Conservation (phyloP, 306 rosid species). For the Castanopsis chinensis region DNA sequence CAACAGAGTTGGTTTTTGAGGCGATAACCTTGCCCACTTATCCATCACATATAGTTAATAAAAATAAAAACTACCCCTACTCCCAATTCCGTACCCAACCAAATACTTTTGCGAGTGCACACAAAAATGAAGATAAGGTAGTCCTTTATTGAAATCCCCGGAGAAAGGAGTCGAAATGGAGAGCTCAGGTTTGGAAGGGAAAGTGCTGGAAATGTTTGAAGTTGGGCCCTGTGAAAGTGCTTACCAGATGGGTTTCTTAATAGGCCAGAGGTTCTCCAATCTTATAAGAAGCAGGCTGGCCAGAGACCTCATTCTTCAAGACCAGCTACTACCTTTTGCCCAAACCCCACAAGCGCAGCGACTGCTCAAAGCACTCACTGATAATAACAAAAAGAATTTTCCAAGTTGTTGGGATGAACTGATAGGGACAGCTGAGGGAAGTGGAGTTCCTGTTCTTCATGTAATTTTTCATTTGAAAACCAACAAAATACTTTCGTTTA, state of each 20-base stretch:
- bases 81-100: too few relatives aligned
- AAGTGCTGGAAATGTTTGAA: constrained; percentile 42
- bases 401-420: constrained; percentile 77
- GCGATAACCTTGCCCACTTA: too few relatives aligned
- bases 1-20: too few relatives aligned
- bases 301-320: constrained; percentile 56
- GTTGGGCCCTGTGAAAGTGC: constrained; percentile 48
- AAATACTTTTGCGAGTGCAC: not conserved
- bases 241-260: constrained; percentile 54
- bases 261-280: constrained; percentile 63
- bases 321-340: constrained; percentile 68
- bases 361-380: constrained; percentile 48
- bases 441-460: constrained; percentile 65
- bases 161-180: not conserved
- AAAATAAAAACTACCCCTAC: too few relatives aligned
- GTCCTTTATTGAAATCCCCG: not conserved
- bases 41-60: too few relatives aligned
- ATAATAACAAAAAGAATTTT: constrained; percentile 47
- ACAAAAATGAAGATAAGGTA: constrained; percentile 5
- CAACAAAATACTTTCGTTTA: not conserved
- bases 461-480: constrained; percentile 27
- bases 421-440: constrained; percentile 65
- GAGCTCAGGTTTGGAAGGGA: constrained; percentile 15
- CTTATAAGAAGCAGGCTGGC: constrained; percentile 49
- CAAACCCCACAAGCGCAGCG: constrained; percentile 44